These are phyloP conservation scores for Pestalotiopsis sp. DNA, from an alignment of 2,329 filamentous ascomycete species.

Conservation along the genomic window DNA sequence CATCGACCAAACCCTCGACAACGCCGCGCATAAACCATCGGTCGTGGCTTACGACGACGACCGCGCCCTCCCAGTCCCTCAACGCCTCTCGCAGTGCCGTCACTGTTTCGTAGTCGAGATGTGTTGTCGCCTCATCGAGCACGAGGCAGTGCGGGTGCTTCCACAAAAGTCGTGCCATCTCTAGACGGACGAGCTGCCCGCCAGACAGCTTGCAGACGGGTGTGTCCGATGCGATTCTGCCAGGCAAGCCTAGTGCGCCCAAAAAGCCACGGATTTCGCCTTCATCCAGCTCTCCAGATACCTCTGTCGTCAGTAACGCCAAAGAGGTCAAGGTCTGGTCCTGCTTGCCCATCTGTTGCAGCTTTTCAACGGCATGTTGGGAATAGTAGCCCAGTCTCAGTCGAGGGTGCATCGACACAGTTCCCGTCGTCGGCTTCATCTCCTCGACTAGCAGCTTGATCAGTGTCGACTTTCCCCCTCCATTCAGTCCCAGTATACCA, in stretches of 20 bases:
- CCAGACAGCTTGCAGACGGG: constrained; percentile 75
- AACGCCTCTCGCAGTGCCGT: constrained; percentile 70
- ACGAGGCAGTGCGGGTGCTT: constrained; percentile 71
- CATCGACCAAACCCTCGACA: constrained; percentile 61
- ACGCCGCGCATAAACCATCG: constrained; percentile 78
- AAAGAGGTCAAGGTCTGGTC: constrained; percentile 65
- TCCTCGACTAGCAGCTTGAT: constrained; percentile 70
- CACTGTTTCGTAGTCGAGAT: constrained; percentile 83
- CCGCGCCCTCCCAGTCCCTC: constrained; percentile 70
- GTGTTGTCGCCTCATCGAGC: constrained; percentile 82
- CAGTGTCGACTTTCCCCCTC: constrained; percentile 80
- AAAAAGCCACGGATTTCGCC: constrained; percentile 70
- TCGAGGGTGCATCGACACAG: constrained; percentile 67
- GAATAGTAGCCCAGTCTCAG: constrained; percentile 77
- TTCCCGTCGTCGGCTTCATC: constrained; percentile 61
- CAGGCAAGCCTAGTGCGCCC: constrained; percentile 70
- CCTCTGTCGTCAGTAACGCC: constrained; percentile 59
- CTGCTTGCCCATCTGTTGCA: constrained; percentile 56
- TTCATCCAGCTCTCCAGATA: constrained; percentile 58
- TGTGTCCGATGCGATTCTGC: constrained; percentile 72
- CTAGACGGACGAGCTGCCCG: constrained; percentile 71
- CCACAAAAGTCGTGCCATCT: constrained; percentile 72
- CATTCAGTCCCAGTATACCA: constrained; percentile 79
- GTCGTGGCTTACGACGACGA: constrained; percentile 81
- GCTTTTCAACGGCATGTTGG: constrained; percentile 74